Percentiles rank a stretch among this genome's conserved stretches.
phyloP scores from a whole-genome alignment of 371 early-diverging fungal species.

The Phascolomyces articulosus region DNA sequence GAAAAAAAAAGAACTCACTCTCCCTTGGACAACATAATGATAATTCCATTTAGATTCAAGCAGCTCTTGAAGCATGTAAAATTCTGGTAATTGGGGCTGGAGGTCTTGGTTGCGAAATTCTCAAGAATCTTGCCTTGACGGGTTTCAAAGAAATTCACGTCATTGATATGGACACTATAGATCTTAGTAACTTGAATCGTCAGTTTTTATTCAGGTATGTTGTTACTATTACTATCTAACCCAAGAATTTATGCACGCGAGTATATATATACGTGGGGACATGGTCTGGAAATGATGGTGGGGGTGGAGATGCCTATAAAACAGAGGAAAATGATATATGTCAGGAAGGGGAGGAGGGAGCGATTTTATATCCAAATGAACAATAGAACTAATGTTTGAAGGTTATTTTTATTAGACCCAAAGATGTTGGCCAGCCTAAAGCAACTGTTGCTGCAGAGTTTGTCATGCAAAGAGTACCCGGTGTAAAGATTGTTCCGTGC shows the following conservation, averaged over 20 bases:
- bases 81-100: slow-evolving; percentile 93
- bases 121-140: slow-evolving; percentile 91
- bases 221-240: too few relatives aligned
- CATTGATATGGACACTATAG: slow-evolving; percentile 98
- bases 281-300: too few relatives aligned
- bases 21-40: too few relatives aligned
- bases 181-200: slow-evolving; percentile 97
- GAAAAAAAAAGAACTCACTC: background rate
- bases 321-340: too few relatives aligned
- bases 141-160: slow-evolving; percentile 89
- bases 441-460: slow-evolving; percentile 91
- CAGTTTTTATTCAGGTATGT: slow-evolving; percentile 97
- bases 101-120: slow-evolving; percentile 99
- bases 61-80: slow-evolving; percentile 36
- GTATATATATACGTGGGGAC: background rate
- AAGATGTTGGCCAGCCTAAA: slow-evolving; percentile 84
- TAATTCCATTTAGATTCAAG: slow-evolving; percentile 26
- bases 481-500: slow-evolving; percentile 82
- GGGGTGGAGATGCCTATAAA: too few relatives aligned
- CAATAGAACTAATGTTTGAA: too few relatives aligned
- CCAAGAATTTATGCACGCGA: too few relatives aligned
- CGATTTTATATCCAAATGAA: background rate
- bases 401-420: slow-evolving; percentile 59
- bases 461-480: slow-evolving; percentile 82
- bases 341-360: too few relatives aligned